Conservation (phyloP, 306 rosid species). For the Rosa persica region DNA sequence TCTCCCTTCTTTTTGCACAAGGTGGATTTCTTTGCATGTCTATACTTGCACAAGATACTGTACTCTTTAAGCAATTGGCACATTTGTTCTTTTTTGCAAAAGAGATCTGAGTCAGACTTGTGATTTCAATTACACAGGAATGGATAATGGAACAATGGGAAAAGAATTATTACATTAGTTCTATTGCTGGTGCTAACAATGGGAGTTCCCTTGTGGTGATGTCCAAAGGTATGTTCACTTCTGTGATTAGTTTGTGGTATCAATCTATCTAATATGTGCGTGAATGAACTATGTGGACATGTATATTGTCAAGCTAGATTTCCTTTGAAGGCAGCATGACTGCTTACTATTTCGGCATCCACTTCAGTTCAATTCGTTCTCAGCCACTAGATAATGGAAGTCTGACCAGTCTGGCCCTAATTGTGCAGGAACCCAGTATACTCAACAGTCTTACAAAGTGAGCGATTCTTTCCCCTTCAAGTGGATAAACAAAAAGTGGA, state of each 20-base stretch:
- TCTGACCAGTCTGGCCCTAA: slow-evolving; percentile 6
- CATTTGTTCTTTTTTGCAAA: slow-evolving; percentile 4
- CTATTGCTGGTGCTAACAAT: slow-evolving; percentile 63
- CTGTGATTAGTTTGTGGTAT: neutral
- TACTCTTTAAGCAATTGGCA: neutral
- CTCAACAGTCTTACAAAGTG: slow-evolving; percentile 97
- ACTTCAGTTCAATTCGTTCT: neutral
- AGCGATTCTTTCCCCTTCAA: slow-evolving; percentile 98
- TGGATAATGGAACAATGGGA: slow-evolving; percentile 81
- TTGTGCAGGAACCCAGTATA: slow-evolving; percentile 72
- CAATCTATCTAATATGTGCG: neutral
- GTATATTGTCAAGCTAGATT: neutral
- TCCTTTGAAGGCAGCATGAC: neutral
- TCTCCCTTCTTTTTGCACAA: slow-evolving; percentile 83
- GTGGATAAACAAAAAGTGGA: slow-evolving; percentile 98
- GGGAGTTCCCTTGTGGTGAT: slow-evolving; percentile 73
- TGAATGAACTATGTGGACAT: neutral
- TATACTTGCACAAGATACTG: neutral
- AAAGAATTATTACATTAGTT: slow-evolving; percentile 60
- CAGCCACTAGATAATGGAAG: neutral
- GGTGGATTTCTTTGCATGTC: slow-evolving; percentile 45
- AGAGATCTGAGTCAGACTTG: slow-evolving; percentile 4
- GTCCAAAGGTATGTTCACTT: slow-evolving; percentile 53
- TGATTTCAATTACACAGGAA: slow-evolving; percentile 34
- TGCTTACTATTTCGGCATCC: neutral